Percentiles rank a stretch among this genome's conserved stretches.
phyloP scores from a whole-genome alignment of 306 rosid genomes.

The Gastrolobium villosum region DNA sequence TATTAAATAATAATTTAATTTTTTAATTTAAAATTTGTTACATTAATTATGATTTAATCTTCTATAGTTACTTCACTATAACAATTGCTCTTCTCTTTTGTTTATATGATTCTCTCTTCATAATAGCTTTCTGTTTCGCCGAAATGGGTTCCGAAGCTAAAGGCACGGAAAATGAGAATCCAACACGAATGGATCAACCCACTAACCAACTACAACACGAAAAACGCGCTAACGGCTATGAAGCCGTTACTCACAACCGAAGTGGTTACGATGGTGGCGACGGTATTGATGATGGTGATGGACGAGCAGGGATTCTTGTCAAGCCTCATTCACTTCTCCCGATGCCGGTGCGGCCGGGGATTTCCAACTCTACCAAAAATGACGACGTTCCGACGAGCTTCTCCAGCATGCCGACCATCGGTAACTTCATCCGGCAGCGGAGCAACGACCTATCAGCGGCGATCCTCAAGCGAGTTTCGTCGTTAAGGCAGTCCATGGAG shows the following conservation, averaged over 20 bases:
- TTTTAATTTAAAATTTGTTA: too few species aligned
- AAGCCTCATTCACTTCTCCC: slow-evolving; percentile 82
- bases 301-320: slow-evolving; percentile 1
- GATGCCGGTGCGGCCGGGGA: slow-evolving; percentile 72
- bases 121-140: not conserved
- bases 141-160: slow-evolving; percentile 53
- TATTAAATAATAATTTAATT: too few species aligned
- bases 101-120: not conserved
- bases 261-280: not conserved
- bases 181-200: not conserved
- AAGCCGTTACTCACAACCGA: slow-evolving; percentile 9
- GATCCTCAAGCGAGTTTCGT: slow-evolving; percentile 64
- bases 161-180: slow-evolving; percentile 30
- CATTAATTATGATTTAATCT: too few species aligned
- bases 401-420: slow-evolving; percentile 65
- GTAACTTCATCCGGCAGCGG: slow-evolving; percentile 70
- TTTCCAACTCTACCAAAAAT: not conserved
- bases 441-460: slow-evolving; percentile 71
- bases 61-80: not conserved
- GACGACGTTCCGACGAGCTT: slow-evolving; percentile 19
- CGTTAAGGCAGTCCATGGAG: slow-evolving; percentile 51
- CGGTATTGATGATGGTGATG: not conserved
- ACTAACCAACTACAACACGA: slow-evolving; percentile 15
- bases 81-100: not conserved
- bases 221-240: slow-evolving; percentile 35